phyloP scores from a whole-genome alignment of 1,139 yeast species.

The Torulaspora pretoriensis region DNA sequence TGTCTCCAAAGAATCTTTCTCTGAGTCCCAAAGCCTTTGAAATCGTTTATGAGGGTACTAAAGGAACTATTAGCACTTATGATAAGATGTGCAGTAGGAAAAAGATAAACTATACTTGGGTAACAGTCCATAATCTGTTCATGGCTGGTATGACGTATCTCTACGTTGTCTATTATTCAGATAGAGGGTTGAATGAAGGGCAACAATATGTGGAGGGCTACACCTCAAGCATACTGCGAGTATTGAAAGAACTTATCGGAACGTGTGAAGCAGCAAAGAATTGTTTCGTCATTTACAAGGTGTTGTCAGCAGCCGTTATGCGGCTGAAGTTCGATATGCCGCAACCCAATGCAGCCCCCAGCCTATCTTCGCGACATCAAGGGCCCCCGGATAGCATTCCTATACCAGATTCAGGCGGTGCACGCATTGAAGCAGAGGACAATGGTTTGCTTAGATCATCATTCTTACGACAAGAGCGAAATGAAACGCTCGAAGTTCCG shows the following conservation, averaged over 20 bases:
- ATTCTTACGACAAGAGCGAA: conserved; percentile 3
- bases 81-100: conserved; percentile 51
- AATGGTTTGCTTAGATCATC: conserved; percentile 8
- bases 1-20: conserved; percentile 63
- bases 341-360: conserved; percentile 1
- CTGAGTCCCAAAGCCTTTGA: conserved; percentile 52
- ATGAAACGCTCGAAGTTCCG: conserved; percentile 14
- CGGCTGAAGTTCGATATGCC: conserved; percentile 50
- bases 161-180: conserved; percentile 68
- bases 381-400: not conserved
- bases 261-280: conserved; percentile 75
- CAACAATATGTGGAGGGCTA: conserved; percentile 52
- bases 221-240: conserved; percentile 55
- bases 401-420: conserved; percentile 1
- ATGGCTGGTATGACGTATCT: conserved; percentile 86
- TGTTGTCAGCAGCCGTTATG: conserved; percentile 66
- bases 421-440: conserved; percentile 8
- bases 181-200: conserved; percentile 46
- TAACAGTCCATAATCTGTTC: conserved; percentile 81
- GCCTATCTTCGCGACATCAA: not conserved
- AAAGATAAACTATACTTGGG: conserved; percentile 84
- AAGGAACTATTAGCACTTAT: conserved; percentile 62
- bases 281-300: conserved; percentile 68
- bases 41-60: conserved; percentile 60
- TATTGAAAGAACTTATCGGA: conserved; percentile 58